phyloP scores from a whole-genome alignment of 352 stramenopile genomes.

The Proteromonas lacertae region DNA sequence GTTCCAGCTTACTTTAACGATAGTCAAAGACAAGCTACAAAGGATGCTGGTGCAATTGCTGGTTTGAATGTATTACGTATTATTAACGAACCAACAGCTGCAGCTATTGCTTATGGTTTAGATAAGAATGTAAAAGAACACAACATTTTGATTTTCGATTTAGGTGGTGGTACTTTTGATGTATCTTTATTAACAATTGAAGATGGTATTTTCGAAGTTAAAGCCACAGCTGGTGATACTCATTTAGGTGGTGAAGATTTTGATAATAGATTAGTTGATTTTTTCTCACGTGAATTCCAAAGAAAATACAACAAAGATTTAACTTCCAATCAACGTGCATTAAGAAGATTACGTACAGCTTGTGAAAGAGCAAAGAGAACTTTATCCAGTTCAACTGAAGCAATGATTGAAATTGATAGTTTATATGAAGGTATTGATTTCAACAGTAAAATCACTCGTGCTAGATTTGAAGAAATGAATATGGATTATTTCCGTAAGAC shows the following conservation, averaged over 20 bases:
- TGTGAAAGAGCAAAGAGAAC: neutral
- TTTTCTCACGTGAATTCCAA: neutral
- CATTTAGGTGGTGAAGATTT: no score
- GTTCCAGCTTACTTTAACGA: conserved; percentile 86
- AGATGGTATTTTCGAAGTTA: neutral
- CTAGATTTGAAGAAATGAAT: conserved; percentile 19
- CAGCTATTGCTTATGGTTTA: neutral
- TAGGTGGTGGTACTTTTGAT: no score
- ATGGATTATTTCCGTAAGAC: conserved; percentile 53
- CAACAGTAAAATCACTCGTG: neutral
- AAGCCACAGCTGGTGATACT: no score
- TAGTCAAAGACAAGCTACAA: conserved; percentile 65
- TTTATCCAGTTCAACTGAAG: neutral
- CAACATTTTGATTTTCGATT: neutral
- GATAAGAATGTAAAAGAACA: neutral
- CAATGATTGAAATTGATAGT: conserved; percentile 1
- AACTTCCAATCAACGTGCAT: neutral
- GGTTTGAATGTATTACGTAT: no score
- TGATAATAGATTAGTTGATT: neutral
- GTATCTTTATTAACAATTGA: neutral
- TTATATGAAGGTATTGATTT: conserved; percentile 2
- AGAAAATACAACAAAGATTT: neutral
- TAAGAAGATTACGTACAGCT: neutral
- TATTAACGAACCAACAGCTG: neutral
- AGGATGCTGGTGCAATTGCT: conserved; percentile 42